Evolutionary conservation across 768 basidiomycete genomes (phyloP).

Genomic region (Hypsizygus marmoreus): DNA sequence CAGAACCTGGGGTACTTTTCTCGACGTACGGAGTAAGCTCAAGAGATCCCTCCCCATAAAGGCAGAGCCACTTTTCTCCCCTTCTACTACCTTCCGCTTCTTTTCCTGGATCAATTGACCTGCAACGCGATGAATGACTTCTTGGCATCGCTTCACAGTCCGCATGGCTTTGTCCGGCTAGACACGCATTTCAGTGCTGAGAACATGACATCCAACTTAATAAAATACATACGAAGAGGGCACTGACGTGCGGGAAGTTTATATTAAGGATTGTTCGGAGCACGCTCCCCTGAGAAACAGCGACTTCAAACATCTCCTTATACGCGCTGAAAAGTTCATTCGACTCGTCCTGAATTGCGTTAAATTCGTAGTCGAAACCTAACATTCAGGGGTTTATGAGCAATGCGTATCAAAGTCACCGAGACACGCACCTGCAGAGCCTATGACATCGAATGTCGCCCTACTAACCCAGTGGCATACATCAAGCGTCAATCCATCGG

Average conservation of each 20-base stretch:
- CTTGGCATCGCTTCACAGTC: slow-evolving; percentile 57
- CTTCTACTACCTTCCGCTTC: slow-evolving; percentile 69
- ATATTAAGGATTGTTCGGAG: slow-evolving; percentile 49
- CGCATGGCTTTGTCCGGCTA: slow-evolving; percentile 57
- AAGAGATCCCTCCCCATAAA: slow-evolving; percentile 76
- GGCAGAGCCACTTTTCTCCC: slow-evolving; percentile 48
- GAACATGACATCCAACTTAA: background rate
- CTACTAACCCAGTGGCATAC: slow-evolving; percentile 81
- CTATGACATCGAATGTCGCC: slow-evolving; percentile 90
- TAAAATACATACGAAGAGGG: slow-evolving; percentile 52
- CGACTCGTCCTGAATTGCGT: slow-evolving; percentile 76
- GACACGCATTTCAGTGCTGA: background rate
- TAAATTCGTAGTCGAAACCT: slow-evolving; percentile 90
- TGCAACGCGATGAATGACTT: slow-evolving; percentile 69
- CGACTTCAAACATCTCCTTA: slow-evolving; percentile 82
- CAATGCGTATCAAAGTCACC: too few species aligned
- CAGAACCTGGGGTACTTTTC: background rate
- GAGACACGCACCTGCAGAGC: slow-evolving; percentile 65
- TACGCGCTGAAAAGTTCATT: slow-evolving; percentile 80
- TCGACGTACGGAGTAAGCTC: slow-evolving; percentile 67
- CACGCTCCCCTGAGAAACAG: slow-evolving; percentile 56
- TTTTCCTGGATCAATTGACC: slow-evolving; percentile 78
- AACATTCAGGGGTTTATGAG: slow-evolving; percentile 1
- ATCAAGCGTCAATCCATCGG: slow-evolving; percentile 52
- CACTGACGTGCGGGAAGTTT: slow-evolving; percentile 58